phyloP scores from a whole-genome alignment of 179 eudicot species.

The Silene noctiflora region DNA sequence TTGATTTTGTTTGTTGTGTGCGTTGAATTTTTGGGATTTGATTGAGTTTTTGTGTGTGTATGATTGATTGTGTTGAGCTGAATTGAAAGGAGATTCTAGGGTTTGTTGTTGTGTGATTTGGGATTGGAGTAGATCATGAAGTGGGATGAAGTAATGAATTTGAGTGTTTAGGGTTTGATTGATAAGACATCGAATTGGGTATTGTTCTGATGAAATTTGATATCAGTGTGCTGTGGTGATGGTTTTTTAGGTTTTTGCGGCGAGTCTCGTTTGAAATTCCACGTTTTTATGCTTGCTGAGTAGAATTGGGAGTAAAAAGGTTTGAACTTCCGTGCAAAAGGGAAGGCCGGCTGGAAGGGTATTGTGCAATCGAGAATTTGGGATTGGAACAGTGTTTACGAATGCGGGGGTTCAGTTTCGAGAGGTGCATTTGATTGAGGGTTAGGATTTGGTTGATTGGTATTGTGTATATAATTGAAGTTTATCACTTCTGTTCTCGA shows the following conservation, averaged over 20 bases:
- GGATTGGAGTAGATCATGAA: constrained; percentile 25
- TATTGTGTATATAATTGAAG: constrained; percentile 4
- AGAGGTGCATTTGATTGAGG: constrained; percentile 7
- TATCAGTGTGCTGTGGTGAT: not conserved
- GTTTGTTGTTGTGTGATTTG: constrained; percentile 15
- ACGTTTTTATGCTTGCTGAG: not conserved
- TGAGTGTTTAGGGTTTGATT: constrained; percentile 24
- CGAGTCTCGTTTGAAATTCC: not conserved
- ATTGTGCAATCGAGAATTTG: not conserved
- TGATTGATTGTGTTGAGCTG: constrained; percentile 27
- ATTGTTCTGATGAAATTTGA: not conserved
- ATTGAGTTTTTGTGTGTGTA: constrained; percentile 13
- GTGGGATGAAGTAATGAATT: constrained; percentile 20
- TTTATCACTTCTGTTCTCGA: constrained; percentile 1
- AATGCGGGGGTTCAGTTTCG: not conserved
- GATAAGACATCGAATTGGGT: constrained; percentile 11
- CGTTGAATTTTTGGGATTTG: constrained; percentile 17
- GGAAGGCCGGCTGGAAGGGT: not conserved
- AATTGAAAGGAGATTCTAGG: constrained; percentile 10
- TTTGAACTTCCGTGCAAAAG: constrained; percentile 15
- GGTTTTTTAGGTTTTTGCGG: not conserved
- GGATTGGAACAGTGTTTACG: not conserved
- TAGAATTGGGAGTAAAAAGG: not conserved
- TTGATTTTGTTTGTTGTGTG: constrained; percentile 4
- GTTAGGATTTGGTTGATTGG: constrained; percentile 16